A percentile compares a stretch with the other conserved stretches of the same genome.
These are phyloP conservation scores for Uromyces viciae-fabae DNA, from an alignment of 1,284 basidiomycete genomes.

Conservation along the genomic window DNA sequence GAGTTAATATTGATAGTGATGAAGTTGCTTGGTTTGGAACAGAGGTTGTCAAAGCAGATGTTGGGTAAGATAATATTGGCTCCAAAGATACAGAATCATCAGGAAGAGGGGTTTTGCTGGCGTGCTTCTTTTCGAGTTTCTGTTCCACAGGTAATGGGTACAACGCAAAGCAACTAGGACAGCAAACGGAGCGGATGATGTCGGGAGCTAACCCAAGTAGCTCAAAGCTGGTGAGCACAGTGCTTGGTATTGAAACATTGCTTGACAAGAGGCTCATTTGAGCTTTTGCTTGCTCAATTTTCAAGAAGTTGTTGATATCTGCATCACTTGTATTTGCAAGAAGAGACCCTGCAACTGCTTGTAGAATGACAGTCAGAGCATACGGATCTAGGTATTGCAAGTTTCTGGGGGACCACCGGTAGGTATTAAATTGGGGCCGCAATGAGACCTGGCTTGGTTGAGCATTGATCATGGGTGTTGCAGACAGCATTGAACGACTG, in stretches of 20 bases:
- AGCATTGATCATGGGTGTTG: background rate
- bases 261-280: background rate
- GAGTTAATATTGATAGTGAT: background rate
- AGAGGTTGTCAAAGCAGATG: background rate
- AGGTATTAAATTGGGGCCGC: background rate
- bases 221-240: background rate
- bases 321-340: background rate
- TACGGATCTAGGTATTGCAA: constrained; percentile 2
- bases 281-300: constrained; percentile 3
- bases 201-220: background rate
- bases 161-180: constrained; percentile 13
- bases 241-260: background rate
- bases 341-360: constrained; percentile 2
- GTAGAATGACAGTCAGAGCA: background rate
- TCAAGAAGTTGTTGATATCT: constrained; percentile 13
- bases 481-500: background rate
- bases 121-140: background rate
- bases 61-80: background rate
- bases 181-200: background rate
- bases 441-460: background rate
- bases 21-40: background rate
- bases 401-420: background rate
- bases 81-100: background rate
- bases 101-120: background rate
- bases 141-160: background rate